Base-by-base conservation (phyloP, 352 stramenopile genomes). In the Paralagenidium karlingii region DNA sequence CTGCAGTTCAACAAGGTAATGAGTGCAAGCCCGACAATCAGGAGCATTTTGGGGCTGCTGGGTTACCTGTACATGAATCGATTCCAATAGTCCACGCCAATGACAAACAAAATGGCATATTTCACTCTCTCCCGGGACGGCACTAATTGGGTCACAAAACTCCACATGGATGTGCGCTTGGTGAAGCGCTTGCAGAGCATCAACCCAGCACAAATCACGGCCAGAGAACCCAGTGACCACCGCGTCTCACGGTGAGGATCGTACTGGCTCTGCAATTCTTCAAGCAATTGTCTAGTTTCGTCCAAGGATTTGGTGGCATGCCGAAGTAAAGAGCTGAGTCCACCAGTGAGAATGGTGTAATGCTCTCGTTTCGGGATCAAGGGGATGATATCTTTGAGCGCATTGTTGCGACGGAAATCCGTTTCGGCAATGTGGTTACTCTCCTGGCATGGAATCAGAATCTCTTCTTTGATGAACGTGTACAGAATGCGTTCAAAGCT, bases 381-480 rank as follows among this genome's bases (percentile, higher is more conserved):
- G 26, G 78, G 78, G 30, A 92, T 89, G 49, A 92, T 82, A 46
- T 92, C 78, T 46, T 92, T 92, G 21, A 92, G 55, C 22, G 78
- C 78, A 30, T 69, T 80, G 56, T 92, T 92, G 29, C 58, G 38
- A 29, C 75, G 70, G 21, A 88, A 88, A 41, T 89, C 63, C 22
- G 61, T 58, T 47, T 84, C 80, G n/a, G 71, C 84, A 6, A 71
- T 71, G n/a, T n/a, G n/a, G n/a, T n/a, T n/a, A n/a, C n/a, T n/a
- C n/a, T n/a, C n/a, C n/a, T n/a, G n/a, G n/a, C n/a, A n/a, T n/a
- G n/a, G n/a, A 48, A 85, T 54, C 22, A 91, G 59, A 52, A 91
- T 78, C 54, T 91, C 78, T 44, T 92, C 75, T 44, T 89, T 88
- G 44, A 89, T 89, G 53, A 92, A 92, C 25, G 60, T 84, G 51